Evolutionary conservation across 1,284 basidiomycete genomes (phyloP), one percentile per base, ranked within the genome.

Genomic region (Thecaphora thlaspeos): DNA sequence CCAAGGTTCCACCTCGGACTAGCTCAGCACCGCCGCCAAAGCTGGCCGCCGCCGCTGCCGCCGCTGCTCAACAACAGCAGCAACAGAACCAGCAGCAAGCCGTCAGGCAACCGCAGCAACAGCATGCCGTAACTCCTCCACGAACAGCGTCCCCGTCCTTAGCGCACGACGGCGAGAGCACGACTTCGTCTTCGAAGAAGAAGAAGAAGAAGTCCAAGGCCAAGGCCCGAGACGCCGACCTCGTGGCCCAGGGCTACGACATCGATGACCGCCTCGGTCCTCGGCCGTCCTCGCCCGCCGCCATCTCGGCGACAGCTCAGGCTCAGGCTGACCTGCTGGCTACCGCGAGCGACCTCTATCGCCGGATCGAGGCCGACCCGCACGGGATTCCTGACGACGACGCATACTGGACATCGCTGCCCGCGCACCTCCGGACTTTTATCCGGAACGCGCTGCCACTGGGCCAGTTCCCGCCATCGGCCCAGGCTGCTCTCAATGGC

Each of bases 351-450:
- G 75, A 77, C 38, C 61, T 77, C 17, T 77, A 76, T 43, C 63
- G 74, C n/a, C 61, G 75, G 32, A 75, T 77, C 49, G 74, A 75
- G 46, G 67, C 68, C 30, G 75, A 77, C 41, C 72, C 75, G 7
- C 62, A 69, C 30, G 72, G 74, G 12, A 68, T 76, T 22, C 71
- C 68, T 23, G 80, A 81, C 49, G 83, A 84, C 57, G 83, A 84
- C 59, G 80, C 82, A 7, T 84, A 84, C 73, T 84, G 83, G 83
- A 82, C 82, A 4, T 82, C 81, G 14, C 73, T 84, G 2, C 83
- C 83, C 0, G 78, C 82, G 11, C 83, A 84, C 70, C 76, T 84
- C 18, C 77, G 83, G 41, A 81, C 82, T 40, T 84, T 84, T 66
- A 83, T 84, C 42, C 78, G 82, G 48, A 82, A 83, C 51, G 83